A percentile compares a stretch with the other conserved stretches of the same genome.
Conservation (phyloP, 495 filamentous ascomycete species). For the Xylaria telfairii region DNA sequence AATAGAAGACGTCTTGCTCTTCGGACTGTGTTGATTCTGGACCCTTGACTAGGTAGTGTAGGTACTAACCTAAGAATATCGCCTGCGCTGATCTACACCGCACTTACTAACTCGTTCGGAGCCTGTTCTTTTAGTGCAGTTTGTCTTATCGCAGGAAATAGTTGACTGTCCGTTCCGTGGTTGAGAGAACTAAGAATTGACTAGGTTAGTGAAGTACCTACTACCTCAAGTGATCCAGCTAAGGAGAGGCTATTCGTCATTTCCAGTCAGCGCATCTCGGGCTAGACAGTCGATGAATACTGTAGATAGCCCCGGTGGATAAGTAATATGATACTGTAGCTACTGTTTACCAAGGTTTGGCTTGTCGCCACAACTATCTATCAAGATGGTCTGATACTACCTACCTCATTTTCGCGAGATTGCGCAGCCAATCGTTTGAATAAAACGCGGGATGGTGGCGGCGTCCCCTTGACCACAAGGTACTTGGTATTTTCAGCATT, state of each 20-base stretch:
- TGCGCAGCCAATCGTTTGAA: conserved; percentile 24
- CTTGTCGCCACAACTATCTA: conserved; percentile 18
- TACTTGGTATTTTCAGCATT: background rate
- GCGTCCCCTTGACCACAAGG: conserved; percentile 12
- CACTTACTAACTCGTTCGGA: conserved; percentile 26
- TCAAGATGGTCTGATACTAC: conserved; percentile 10
- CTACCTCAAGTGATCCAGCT: conserved; percentile 11
- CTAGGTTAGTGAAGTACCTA: conserved; percentile 6
- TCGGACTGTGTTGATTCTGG: conserved; percentile 2
- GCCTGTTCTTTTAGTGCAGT: conserved; percentile 6
- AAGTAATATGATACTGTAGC: background rate
- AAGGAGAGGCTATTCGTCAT: background rate
- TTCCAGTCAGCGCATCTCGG: background rate
- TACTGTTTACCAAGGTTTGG: conserved; percentile 16
- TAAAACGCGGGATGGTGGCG: conserved; percentile 5
- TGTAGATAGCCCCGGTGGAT: background rate
- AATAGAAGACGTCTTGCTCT: conserved; percentile 11
- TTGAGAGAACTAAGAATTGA: conserved; percentile 1
- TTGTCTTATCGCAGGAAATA: conserved; percentile 3
- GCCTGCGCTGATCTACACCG: conserved; percentile 40
- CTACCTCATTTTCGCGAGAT: conserved; percentile 16
- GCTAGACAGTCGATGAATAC: background rate
- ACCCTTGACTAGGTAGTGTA: conserved; percentile 11
- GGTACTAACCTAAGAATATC: conserved; percentile 25
- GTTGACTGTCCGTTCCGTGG: conserved; percentile 4